Percentiles rank a stretch among this genome's conserved stretches.
These are phyloP conservation scores for Neohortaea acidophila DNA, from an alignment of 495 filamentous ascomycete species.

Conservation along the genomic window DNA sequence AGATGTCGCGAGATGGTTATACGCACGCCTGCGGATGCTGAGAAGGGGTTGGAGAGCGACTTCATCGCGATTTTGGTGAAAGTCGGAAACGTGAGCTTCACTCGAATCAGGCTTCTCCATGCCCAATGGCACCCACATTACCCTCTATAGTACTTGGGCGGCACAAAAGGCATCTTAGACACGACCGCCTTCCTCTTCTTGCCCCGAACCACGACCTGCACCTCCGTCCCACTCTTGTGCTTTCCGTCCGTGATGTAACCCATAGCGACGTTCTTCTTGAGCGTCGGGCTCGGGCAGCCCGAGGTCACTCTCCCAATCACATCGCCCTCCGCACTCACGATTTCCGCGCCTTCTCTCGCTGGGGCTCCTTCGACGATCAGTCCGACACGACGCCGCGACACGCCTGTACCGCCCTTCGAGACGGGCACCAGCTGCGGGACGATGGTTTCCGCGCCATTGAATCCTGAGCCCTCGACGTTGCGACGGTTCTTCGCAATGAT, in stretches of 20 bases:
- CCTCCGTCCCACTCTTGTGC: conserved; percentile 76
- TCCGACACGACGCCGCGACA: conserved; percentile 61
- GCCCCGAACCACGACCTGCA: conserved; percentile 66
- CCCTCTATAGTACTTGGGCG: conserved; percentile 55
- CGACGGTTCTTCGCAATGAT: conserved; percentile 66
- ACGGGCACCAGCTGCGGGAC: conserved; percentile 54
- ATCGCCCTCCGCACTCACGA: conserved; percentile 47
- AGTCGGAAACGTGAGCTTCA: no score
- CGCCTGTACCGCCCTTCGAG: conserved; percentile 48
- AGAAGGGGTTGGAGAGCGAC: no score
- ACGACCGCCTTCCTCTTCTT: conserved; percentile 66
- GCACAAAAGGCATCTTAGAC: conserved; percentile 87
- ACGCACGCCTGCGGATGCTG: no score
- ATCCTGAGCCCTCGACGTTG: conserved; percentile 32
- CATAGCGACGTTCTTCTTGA: conserved; percentile 89
- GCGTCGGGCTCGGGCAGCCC: conserved; percentile 72
- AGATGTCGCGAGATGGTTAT: no score
- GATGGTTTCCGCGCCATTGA: conserved; percentile 61
- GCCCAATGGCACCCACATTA: no score
- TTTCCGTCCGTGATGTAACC: conserved; percentile 71
- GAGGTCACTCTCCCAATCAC: conserved; percentile 64
- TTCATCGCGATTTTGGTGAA: no score
- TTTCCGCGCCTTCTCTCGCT: conserved; percentile 74
- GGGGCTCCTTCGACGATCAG: conserved; percentile 74
- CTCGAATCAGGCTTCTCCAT: no score